These are phyloP conservation scores for Backusella sp. DNA, from an alignment of 192 early-diverging fungal genomes.

Conservation along the genomic window DNA sequence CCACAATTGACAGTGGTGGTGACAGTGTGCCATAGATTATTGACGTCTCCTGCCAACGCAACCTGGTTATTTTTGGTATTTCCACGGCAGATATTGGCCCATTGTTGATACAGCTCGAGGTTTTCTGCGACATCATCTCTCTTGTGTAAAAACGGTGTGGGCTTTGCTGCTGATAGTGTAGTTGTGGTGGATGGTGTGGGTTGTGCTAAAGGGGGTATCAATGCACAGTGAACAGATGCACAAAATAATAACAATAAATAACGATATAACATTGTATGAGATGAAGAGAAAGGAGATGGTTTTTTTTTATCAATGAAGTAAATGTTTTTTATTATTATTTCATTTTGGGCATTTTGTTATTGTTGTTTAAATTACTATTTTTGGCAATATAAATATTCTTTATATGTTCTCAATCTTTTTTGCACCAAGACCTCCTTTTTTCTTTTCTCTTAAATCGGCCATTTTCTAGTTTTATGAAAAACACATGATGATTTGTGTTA, in stretches of 20 bases:
- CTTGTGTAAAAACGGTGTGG: not conserved
- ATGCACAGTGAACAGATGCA: not conserved
- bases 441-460: slow-evolving; percentile 37
- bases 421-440: slow-evolving; percentile 41
- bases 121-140: slow-evolving; percentile 3
- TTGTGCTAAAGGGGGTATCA: not conserved
- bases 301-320: not conserved
- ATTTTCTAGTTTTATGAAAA: slow-evolving; percentile 11
- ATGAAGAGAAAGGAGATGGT: not conserved
- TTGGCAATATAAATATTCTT: not conserved
- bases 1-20: slow-evolving; percentile 25
- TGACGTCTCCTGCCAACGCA: not conserved
- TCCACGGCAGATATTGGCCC: slow-evolving; percentile 12
- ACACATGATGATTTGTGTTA: too few species aligned
- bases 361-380: slow-evolving; percentile 3
- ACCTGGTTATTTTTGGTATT: not conserved
- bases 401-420: slow-evolving; percentile 42
- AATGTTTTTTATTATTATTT: not conserved
- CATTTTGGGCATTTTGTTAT: not conserved
- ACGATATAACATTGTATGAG: not conserved
- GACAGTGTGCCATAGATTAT: slow-evolving; percentile 18
- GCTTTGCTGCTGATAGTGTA: not conserved
- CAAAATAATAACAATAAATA: not conserved
- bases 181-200: not conserved
- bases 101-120: slow-evolving; percentile 18